A percentile compares a stretch with the other conserved stretches of the same genome.
phyloP scores from a whole-genome alignment of 2,329 filamentous ascomycete species.

The Bipolaris sorokiniana region DNA sequence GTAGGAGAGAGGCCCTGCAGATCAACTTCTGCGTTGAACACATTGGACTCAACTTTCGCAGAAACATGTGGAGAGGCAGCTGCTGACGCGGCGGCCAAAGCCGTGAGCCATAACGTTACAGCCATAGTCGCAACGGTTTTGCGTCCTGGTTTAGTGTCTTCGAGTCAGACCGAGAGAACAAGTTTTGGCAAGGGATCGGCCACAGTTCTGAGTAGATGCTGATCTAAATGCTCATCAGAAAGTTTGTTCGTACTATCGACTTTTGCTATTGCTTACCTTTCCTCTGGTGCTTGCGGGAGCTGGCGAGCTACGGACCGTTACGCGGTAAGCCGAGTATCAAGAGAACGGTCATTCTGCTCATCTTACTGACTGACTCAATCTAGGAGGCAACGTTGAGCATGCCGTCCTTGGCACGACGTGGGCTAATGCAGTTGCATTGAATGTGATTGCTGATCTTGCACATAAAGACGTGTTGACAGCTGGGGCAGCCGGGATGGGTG shows the following conservation, averaged over 20 bases:
- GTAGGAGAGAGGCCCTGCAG: conserved; percentile 27
- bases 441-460: conserved; percentile 19
- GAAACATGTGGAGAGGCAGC: conserved; percentile 29
- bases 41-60: conserved; percentile 3
- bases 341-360: conserved; percentile 5
- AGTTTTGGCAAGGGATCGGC: conserved; percentile 15
- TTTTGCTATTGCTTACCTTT: conserved; percentile 5
- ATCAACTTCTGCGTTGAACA: conserved; percentile 26
- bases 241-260: conserved; percentile 7
- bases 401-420: conserved; percentile 16
- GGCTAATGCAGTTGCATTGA: conserved; percentile 15
- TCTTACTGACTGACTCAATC: conserved; percentile 10
- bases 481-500: conserved; percentile 1
- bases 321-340: conserved; percentile 13
- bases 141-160: conserved; percentile 4
- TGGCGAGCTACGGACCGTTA: conserved; percentile 13
- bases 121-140: conserved; percentile 19
- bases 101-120: conserved; percentile 29
- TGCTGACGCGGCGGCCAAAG: conserved; percentile 30
- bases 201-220: conserved; percentile 8
- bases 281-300: conserved; percentile 9
- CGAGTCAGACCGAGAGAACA: conserved; percentile 3
- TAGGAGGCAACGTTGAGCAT: conserved; percentile 8
- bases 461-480: conserved; percentile 5
- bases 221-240: conserved; percentile 19